Conservation (phyloP, 331 rosid genomes). For the Telfairia occidentalis region DNA sequence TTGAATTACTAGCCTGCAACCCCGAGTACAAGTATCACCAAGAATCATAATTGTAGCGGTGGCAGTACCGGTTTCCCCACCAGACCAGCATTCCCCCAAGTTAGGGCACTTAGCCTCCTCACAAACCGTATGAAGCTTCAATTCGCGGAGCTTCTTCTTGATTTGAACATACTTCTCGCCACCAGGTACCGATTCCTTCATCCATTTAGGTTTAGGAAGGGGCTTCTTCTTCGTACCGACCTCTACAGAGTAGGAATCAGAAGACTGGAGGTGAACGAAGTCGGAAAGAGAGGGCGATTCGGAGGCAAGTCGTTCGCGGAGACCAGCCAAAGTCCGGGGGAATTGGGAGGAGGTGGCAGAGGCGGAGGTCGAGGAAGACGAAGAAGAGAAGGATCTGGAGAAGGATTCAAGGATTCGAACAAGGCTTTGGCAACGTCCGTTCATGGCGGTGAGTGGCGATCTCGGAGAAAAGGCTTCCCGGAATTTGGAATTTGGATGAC, state of each 20-base stretch:
- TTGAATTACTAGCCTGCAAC: conserved; percentile 60
- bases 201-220: conserved; percentile 95
- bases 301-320: conserved; percentile 64
- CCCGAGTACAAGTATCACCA: conserved; percentile 96
- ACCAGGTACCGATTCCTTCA: conserved; percentile 93
- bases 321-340: conserved; percentile 59
- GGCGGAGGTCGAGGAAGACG: conserved; percentile 26
- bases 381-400: conserved; percentile 19
- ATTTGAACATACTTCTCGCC: conserved; percentile 93
- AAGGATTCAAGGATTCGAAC: conserved; percentile 23
- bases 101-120: conserved; percentile 96
- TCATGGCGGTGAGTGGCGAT: conserved; percentile 20
- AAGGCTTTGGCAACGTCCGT: conserved; percentile 23
- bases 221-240: conserved; percentile 98
- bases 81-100: conserved; percentile 98
- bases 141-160: conserved; percentile 83
- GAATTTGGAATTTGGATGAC: not conserved
- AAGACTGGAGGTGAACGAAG: conserved; percentile 36
- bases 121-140: conserved; percentile 94
- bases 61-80: conserved; percentile 99
- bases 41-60: conserved; percentile 97
- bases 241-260: conserved; percentile 58
- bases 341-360: conserved; percentile 24
- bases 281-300: conserved; percentile 52
- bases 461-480: not conserved